phyloP scores from a whole-genome alignment of 2,329 filamentous ascomycete genomes.

The Rhynchosporium secalis region DNA sequence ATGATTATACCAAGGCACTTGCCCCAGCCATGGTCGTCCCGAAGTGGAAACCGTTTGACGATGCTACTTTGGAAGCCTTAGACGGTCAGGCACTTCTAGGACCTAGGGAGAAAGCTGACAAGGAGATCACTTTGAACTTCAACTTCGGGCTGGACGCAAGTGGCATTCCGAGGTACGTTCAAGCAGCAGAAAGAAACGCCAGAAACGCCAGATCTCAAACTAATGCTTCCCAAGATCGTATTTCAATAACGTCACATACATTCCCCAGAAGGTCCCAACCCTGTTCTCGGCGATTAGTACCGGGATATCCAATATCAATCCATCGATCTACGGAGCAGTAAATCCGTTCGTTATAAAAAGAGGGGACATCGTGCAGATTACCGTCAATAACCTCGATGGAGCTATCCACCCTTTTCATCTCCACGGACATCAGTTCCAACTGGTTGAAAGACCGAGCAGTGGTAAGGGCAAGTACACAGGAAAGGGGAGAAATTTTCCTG shows the following conservation, averaged over 20 bases:
- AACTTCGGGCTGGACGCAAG: conserved; percentile 24
- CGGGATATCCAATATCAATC: conserved; percentile 50
- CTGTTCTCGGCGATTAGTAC: conserved; percentile 71
- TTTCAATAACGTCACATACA: conserved; percentile 79
- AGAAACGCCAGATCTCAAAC: background rate
- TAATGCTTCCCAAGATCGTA: conserved; percentile 41
- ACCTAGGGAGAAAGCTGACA: conserved; percentile 14
- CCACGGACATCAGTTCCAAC: conserved; percentile 56
- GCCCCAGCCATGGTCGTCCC: conserved; percentile 55
- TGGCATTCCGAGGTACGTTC: conserved; percentile 25
- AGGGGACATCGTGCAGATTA: conserved; percentile 58
- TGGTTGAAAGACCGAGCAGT: conserved; percentile 15
- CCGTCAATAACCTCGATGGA: conserved; percentile 51
- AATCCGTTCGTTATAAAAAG: conserved; percentile 66
- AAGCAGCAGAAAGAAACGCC: background rate
- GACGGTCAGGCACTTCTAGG: conserved; percentile 20
- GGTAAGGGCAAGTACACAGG: conserved; percentile 12
- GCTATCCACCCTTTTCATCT: conserved; percentile 53
- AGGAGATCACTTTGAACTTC: conserved; percentile 27
- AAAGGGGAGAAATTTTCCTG: conserved; percentile 27
- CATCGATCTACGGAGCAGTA: conserved; percentile 61
- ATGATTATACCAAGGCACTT: conserved; percentile 48
- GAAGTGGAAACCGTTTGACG: conserved; percentile 65
- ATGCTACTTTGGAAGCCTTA: conserved; percentile 65
- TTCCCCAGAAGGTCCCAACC: conserved; percentile 71